Conservation (phyloP, 768 basidiomycete species). For the Lentinula lateritia region DNA sequence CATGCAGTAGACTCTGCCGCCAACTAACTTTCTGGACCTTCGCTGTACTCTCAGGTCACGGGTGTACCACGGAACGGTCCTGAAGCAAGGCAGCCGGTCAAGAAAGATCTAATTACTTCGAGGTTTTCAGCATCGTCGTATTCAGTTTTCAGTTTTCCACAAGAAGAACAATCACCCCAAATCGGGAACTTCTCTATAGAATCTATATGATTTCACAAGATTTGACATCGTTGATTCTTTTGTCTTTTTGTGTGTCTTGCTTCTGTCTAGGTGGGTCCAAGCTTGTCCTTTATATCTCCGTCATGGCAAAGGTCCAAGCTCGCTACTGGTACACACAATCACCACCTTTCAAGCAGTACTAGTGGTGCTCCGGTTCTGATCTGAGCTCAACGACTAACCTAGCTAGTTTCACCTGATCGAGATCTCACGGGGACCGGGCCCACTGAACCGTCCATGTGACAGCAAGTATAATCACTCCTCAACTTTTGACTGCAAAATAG, state of each 20-base stretch:
- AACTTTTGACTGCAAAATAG: too few relatives aligned
- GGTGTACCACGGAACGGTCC: constrained; percentile 55
- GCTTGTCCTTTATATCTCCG: constrained; percentile 1
- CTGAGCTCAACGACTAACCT: too few relatives aligned
- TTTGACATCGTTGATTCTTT: neutral
- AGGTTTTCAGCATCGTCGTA: constrained; percentile 7
- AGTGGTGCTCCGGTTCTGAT: too few relatives aligned
- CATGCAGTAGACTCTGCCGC: constrained; percentile 15
- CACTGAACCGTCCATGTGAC: too few relatives aligned
- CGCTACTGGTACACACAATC: neutral
- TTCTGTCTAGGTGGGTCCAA: constrained; percentile 7
- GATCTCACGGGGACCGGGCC: too few relatives aligned
- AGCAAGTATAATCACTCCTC: too few relatives aligned
- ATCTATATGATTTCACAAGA: neutral
- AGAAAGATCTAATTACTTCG: constrained; percentile 24
- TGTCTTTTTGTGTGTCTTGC: constrained; percentile 7
- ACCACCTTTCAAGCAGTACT: too few relatives aligned
- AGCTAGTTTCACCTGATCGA: too few relatives aligned
- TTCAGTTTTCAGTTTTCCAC: constrained; percentile 2
- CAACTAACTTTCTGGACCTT: constrained; percentile 38
- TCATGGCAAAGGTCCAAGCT: neutral
- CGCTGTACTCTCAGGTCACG: constrained; percentile 66
- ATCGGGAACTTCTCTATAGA: neutral
- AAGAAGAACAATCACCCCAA: constrained; percentile 3
- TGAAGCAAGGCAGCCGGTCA: constrained; percentile 71